Evolutionary conservation across 2,329 filamentous ascomycete genomes (phyloP), one percentile per base, ranked within the genome.

Genomic region (Huntiella omanensis): DNA sequence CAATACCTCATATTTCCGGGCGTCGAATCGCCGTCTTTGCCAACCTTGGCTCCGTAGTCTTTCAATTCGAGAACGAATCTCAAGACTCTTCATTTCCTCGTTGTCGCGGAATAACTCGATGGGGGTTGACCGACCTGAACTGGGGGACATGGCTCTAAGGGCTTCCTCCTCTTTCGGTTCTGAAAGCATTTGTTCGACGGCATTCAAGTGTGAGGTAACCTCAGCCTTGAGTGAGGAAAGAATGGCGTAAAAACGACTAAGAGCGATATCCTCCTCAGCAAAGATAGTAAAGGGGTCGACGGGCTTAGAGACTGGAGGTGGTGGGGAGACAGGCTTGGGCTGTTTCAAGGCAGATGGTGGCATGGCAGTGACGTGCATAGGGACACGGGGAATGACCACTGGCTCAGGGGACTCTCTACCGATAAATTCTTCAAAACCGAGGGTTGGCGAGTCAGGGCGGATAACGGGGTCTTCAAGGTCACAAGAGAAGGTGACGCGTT

Each of bases 361-460:
- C 46, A 47, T 49, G 33, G 50, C 48, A 7, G 44, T 49, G n/a
- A 49, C 46, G 35, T 46, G 43, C 48, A 49, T 47, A 4, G 48
- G 48, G 4, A 46, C 33, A 12, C 48, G 43, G 2, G 48, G 48
- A 15, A 49, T 49, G 13, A 49, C 44, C 4, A 49, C 45, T 5
- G 49, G 50, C 35, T 52, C 49, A 15, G 28, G 46, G 3, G 52
- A 53, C n/a, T 53, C 46, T 55, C 58, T 13, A 53, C 54, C 43
- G 50, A 49, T 46, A 33, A 49, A 59, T 52, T 68, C 67, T 44
- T 70, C 68, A 47, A 72, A 66, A 8, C 73, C 73, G 4, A 77
- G 65, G 0, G 73, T 77, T 1, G 73, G 73, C 3, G 72, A 76
- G 53, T 77, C 73, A 0, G 72, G 73, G 6, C 73, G 69, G 50